These are phyloP conservation scores for Bocquillonia castaneifolia DNA, from an alignment of 441 rosid species.

Conservation along the genomic window DNA sequence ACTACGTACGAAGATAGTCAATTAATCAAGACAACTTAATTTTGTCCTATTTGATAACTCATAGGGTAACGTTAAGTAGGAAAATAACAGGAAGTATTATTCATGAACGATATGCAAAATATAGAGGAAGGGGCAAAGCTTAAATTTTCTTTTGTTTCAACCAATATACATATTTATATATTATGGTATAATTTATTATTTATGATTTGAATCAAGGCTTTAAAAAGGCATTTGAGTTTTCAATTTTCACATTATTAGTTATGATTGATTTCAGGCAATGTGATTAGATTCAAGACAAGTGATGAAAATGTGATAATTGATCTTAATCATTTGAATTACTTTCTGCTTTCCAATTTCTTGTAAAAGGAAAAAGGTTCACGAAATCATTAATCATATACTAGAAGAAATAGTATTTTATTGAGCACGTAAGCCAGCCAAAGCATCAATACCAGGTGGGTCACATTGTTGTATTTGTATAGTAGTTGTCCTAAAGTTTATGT, in stretches of 20 bases:
- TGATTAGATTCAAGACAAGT: too few species aligned
- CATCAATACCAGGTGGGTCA: not conserved
- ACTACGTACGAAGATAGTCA: not conserved
- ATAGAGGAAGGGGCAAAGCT: too few species aligned
- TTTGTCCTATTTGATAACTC: slow-evolving; percentile 2
- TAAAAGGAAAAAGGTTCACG: not conserved
- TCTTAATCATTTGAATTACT: too few species aligned
- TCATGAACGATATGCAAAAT: too few species aligned
- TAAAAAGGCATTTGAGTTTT: too few species aligned
- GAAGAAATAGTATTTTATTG: not conserved
- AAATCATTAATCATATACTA: too few species aligned
- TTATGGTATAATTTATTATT: too few species aligned
- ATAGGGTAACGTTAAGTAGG: not conserved
- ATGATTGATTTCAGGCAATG: not conserved
- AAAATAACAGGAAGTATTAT: too few species aligned
- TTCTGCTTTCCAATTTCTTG: not conserved
- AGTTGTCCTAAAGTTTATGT: slow-evolving; percentile 18
- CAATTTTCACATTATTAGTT: not conserved
- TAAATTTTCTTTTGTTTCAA: slow-evolving; percentile 4
- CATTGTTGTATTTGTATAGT: slow-evolving; percentile 9
- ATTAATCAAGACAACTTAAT: not conserved
- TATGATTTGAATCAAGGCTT: too few species aligned
- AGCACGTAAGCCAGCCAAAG: not conserved
- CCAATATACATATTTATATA: too few species aligned
- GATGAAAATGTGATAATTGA: too few species aligned